Conservation (phyloP, 352 stramenopile genomes). For the Pythium plurisporium region DNA sequence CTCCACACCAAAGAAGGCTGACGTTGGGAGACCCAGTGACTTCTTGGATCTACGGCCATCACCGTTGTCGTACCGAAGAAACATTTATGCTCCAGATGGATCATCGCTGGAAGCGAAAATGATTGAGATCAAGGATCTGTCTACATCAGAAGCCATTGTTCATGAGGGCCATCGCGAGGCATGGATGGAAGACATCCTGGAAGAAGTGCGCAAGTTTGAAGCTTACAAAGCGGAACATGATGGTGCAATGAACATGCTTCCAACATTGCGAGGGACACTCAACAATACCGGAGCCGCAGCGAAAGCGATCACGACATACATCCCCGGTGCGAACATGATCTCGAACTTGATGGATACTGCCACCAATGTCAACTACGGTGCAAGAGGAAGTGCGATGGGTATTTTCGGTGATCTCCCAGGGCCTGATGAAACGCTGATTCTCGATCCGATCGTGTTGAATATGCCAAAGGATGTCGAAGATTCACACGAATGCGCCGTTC, state of each 20-base stretch:
- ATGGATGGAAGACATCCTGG: constrained; percentile 61
- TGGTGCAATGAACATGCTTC: constrained; percentile 49
- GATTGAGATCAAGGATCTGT: constrained; percentile 61
- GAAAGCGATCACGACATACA: constrained; percentile 71
- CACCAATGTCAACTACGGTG: constrained; percentile 46
- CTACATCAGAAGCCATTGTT: constrained; percentile 38
- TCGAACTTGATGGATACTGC: constrained; percentile 73
- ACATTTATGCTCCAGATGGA: constrained; percentile 63
- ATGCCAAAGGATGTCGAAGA: constrained; percentile 21
- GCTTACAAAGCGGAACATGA: constrained; percentile 31
- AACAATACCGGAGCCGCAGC: constrained; percentile 54
- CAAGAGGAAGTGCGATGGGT: constrained; percentile 24
- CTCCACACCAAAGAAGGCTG: constrained; percentile 12
- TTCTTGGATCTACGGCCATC: constrained; percentile 65
- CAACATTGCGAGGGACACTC: constrained; percentile 47
- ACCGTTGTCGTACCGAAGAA: constrained; percentile 58
- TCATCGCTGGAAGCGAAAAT: constrained; percentile 65
- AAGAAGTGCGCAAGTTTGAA: constrained; percentile 56
- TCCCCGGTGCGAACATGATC: constrained; percentile 64
- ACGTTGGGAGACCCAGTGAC: constrained; percentile 27
- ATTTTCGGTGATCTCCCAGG: constrained; percentile 64
- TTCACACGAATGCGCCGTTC: constrained; percentile 53
- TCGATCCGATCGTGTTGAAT: constrained; percentile 50
- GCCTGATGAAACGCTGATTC: constrained; percentile 45
- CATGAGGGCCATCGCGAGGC: constrained; percentile 42